These are phyloP conservation scores for Citrullus colocynthis DNA, from an alignment of 306 rosid genomes.

Conservation along the genomic window DNA sequence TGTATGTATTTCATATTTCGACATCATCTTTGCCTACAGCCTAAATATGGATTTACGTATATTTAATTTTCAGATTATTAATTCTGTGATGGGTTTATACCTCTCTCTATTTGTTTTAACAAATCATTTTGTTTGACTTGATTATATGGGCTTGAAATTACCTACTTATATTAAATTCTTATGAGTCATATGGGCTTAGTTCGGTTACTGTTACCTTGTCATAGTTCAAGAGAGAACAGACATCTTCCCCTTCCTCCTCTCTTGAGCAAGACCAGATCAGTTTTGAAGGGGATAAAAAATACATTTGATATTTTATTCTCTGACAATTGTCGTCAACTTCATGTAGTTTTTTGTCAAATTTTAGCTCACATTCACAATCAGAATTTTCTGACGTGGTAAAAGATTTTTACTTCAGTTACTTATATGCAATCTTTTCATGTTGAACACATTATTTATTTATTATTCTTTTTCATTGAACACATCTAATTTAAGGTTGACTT, in stretches of 20 bases:
- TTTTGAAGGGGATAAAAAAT: neutral
- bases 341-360: neutral
- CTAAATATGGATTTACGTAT: no score
- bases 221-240: neutral
- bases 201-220: neutral
- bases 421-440: neutral
- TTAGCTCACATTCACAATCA: neutral
- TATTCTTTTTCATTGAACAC: neutral
- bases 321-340: neutral
- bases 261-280: neutral
- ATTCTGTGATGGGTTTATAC: neutral
- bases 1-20: no score
- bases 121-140: neutral
- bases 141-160: neutral
- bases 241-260: neutral
- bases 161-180: neutral
- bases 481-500: neutral
- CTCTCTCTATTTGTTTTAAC: neutral
- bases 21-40: no score
- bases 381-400: neutral
- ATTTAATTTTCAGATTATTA: neutral
- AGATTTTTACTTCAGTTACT: neutral
- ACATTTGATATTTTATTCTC: neutral
- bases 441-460: neutral
- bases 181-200: neutral